Evolutionary conservation across 371 early-diverging fungal genomes (phyloP).

Genomic region (Parasitella parasitica): DNA sequence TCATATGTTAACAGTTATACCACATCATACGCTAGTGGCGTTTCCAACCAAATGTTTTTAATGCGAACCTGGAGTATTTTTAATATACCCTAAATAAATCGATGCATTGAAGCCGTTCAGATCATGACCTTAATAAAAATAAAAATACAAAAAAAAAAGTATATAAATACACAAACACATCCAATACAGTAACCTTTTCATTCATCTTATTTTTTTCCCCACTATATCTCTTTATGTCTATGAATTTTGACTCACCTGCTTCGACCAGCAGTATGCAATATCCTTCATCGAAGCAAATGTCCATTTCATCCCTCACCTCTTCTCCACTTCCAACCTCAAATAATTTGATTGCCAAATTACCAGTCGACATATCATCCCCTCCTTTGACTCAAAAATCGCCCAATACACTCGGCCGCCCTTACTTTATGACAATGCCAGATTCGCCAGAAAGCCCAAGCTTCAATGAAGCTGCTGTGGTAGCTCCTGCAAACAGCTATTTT

Average conservation of each 20-base stretch:
- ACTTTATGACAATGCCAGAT: not conserved
- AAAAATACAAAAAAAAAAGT: too few species aligned
- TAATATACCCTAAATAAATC: not conserved
- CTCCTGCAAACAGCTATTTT: too few species aligned
- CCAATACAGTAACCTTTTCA: not conserved
- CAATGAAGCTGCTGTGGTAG: not conserved
- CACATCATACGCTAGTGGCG: not conserved
- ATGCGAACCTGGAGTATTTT: slow-evolving; percentile 1
- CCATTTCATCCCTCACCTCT: slow-evolving; percentile 43
- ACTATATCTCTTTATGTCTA: not conserved
- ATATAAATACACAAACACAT: not conserved
- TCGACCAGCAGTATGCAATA: not conserved
- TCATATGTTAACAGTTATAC: not conserved
- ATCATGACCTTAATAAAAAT: not conserved
- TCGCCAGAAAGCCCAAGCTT: not conserved
- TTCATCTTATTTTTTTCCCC: not conserved
- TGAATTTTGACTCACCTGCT: not conserved
- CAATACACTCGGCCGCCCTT: not conserved
- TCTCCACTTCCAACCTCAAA: slow-evolving; percentile 7
- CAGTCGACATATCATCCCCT: not conserved
- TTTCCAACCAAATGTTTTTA: not conserved
- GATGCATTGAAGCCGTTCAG: not conserved
- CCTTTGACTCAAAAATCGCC: slow-evolving; percentile 6
- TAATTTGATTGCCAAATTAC: not conserved
- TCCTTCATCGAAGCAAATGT: slow-evolving; percentile 32